Conservation (phyloP, 345 rosid genomes). For the Bruguiera gymnorhiza region DNA sequence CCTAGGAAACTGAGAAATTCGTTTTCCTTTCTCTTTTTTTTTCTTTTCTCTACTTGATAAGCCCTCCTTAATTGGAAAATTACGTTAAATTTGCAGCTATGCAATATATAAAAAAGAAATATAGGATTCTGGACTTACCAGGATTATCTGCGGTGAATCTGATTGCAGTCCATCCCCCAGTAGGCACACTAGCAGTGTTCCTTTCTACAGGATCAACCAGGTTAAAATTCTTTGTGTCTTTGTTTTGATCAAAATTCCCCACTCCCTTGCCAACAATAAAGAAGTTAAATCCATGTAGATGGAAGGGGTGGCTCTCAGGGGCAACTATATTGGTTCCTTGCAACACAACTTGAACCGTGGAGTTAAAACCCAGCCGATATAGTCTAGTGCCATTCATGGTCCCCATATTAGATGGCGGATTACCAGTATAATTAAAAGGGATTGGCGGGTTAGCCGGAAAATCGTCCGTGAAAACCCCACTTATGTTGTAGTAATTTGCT, state of each 20-base stretch:
- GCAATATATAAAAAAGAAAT: no score
- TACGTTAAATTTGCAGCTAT: no score
- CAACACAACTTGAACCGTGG: conserved; percentile 19
- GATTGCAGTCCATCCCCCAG: conserved; percentile 22
- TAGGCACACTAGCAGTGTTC: conserved; percentile 19
- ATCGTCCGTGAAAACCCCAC: conserved; percentile 66
- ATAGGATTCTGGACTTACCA: not conserved
- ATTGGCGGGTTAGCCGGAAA: conserved; percentile 53
- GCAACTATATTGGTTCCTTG: conserved; percentile 21
- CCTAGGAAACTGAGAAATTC: no score
- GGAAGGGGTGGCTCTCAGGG: conserved; percentile 23
- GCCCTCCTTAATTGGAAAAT: no score
- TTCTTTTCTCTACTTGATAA: no score
- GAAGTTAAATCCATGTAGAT: conserved; percentile 24
- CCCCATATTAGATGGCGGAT: conserved; percentile 1
- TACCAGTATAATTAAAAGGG: conserved; percentile 56
- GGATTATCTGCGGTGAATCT: conserved; percentile 25
- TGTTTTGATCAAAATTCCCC: conserved; percentile 17
- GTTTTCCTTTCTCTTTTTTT: no score
- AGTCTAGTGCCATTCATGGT: conserved; percentile 19
- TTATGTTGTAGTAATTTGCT: conserved; percentile 58
- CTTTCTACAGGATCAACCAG: conserved; percentile 23
- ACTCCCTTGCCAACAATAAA: conserved; percentile 17
- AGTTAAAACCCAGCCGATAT: conserved; percentile 15
- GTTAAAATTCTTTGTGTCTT: conserved; percentile 15